Conservation (phyloP, 495 filamentous ascomycete species). For the Neurospora sp. region DNA sequence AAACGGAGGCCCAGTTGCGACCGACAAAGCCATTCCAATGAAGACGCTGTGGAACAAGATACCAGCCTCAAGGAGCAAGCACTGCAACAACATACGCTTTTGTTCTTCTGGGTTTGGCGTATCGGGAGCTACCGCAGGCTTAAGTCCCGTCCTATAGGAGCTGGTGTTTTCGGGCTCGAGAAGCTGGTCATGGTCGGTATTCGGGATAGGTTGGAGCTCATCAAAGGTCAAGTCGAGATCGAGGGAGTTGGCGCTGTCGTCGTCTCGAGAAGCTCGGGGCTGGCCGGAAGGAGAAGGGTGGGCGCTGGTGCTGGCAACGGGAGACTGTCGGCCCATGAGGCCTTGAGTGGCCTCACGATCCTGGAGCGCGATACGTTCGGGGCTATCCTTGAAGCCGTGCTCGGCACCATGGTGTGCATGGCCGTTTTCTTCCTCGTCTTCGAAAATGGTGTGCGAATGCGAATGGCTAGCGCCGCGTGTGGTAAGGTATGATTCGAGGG, state of each 20-base stretch:
- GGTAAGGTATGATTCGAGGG: conserved; percentile 68
- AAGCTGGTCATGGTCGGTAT: conserved; percentile 15
- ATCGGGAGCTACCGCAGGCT: conserved; percentile 10
- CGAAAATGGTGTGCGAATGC: conserved; percentile 35
- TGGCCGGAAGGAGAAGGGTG: background rate
- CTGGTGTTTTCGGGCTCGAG: conserved; percentile 4
- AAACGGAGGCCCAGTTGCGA: conserved; percentile 68
- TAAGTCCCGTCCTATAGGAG: conserved; percentile 11
- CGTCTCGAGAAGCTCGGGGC: conserved; percentile 14
- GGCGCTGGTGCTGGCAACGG: background rate
- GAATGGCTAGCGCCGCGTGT: conserved; percentile 44
- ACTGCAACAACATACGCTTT: conserved; percentile 62
- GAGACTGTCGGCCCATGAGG: background rate
- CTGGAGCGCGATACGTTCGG: background rate
- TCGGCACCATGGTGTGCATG: conserved; percentile 15
- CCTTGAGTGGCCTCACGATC: background rate
- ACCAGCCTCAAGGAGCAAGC: conserved; percentile 69
- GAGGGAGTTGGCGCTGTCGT: conserved; percentile 18
- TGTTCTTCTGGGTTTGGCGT: conserved; percentile 31
- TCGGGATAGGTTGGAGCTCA: conserved; percentile 34
- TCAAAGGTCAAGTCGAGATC: conserved; percentile 43
- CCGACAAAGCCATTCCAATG: conserved; percentile 83
- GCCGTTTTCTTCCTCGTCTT: conserved; percentile 23
- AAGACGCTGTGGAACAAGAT: conserved; percentile 84
- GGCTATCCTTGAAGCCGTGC: background rate